phyloP scores from a whole-genome alignment of 768 basidiomycete species.

The Kwoniella mangroviensis region DNA sequence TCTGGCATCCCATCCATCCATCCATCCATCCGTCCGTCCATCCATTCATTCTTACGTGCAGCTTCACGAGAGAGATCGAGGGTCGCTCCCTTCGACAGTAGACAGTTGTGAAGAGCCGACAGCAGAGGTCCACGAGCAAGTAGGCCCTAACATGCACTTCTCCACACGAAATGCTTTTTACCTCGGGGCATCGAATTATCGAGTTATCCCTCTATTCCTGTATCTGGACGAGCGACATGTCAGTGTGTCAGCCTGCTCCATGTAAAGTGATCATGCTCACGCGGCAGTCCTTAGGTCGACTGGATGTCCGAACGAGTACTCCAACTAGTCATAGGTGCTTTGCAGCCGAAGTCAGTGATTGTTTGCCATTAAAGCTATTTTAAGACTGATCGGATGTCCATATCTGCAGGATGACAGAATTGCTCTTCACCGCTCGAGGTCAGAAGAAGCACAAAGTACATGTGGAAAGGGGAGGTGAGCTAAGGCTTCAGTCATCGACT shows the following conservation, averaged over 20 bases:
- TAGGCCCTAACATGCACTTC: conserved; percentile 65
- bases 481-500: neutral
- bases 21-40: too few relatives aligned
- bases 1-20: too few relatives aligned
- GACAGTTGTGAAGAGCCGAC: too few relatives aligned
- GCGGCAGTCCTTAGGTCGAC: conserved; percentile 53
- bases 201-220: conserved; percentile 78
- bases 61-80: too few relatives aligned
- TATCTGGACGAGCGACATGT: conserved; percentile 88
- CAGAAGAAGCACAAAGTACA: conserved; percentile 75
- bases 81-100: too few relatives aligned
- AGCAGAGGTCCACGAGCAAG: neutral
- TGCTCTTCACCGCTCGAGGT: conserved; percentile 33
- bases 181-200: conserved; percentile 74
- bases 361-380: too few relatives aligned
- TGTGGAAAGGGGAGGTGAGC: conserved; percentile 79
- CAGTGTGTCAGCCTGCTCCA: conserved; percentile 13
- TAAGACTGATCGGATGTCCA: too few relatives aligned
- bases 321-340: conserved; percentile 77
- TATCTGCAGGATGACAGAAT: conserved; percentile 46
- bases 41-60: too few relatives aligned
- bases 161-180: conserved; percentile 77
- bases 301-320: conserved; percentile 89
- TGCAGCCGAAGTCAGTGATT: conserved; percentile 69
- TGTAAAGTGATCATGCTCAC: conserved; percentile 3